Evolutionary conservation across 306 rosid species (phyloP).

Genomic region (Trichosanthes truncata): DNA sequence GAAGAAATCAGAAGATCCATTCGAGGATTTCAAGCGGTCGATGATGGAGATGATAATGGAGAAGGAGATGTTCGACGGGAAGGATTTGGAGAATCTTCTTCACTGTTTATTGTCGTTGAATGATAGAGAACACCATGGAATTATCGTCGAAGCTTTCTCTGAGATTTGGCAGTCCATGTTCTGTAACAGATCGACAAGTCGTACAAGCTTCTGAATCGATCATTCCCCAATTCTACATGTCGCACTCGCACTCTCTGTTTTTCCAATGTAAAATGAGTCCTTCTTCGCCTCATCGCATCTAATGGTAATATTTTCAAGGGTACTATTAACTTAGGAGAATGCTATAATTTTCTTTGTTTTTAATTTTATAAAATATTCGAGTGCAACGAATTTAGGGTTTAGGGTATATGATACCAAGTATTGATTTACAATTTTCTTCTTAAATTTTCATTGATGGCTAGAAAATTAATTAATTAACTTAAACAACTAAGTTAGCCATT

Average conservation of each 20-base stretch:
- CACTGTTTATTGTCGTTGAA: constrained; percentile 43
- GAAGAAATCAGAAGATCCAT: constrained; percentile 51
- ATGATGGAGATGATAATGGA: constrained; percentile 59
- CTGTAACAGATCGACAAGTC: constrained; percentile 13
- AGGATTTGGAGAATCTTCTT: constrained; percentile 41
- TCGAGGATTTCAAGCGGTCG: constrained; percentile 47
- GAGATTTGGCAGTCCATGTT: constrained; percentile 44
- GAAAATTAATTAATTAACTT: too few species aligned
- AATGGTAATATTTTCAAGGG: too few species aligned
- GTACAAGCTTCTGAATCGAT: neutral
- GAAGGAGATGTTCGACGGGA: constrained; percentile 40
- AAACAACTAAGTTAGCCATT: too few species aligned
- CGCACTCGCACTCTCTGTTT: neutral
- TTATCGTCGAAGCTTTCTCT: constrained; percentile 35
- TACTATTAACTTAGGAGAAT: too few species aligned
- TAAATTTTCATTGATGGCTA: too few species aligned
- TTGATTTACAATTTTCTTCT: too few species aligned
- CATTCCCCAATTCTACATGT: neutral
- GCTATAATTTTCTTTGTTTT: too few species aligned
- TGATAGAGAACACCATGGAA: constrained; percentile 22
- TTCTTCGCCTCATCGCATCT: too few species aligned
- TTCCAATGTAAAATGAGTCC: neutral
- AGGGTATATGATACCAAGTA: too few species aligned
- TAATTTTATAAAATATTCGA: too few species aligned
- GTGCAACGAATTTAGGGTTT: too few species aligned